Percentiles rank a stretch among this genome's conserved stretches.
phyloP scores from a whole-genome alignment of 139 green algal species.

The Chlamydomonas asymmetrica region DNA sequence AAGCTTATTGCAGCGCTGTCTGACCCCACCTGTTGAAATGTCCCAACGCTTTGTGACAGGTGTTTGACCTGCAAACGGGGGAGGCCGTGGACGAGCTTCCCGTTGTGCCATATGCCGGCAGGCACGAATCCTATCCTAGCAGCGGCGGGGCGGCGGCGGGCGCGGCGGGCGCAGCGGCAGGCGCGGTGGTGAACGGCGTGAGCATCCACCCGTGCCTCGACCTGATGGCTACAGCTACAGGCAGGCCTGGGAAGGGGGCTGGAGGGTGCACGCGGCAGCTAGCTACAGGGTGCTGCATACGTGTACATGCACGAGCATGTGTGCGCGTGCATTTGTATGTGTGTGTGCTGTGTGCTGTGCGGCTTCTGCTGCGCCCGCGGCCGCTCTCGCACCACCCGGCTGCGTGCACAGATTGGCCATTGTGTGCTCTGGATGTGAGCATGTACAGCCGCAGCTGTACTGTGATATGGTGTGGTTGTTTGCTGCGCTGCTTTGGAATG shows the following conservation, averaged over 20 bases:
- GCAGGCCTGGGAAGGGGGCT: too few relatives aligned
- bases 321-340: not conserved
- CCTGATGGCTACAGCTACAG: slow-evolving; percentile 74
- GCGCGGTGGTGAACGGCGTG: slow-evolving; percentile 83
- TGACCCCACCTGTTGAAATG: too few relatives aligned
- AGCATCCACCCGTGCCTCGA: slow-evolving; percentile 75
- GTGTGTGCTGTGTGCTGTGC: not conserved
- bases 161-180: too few relatives aligned
- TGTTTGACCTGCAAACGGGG: slow-evolving; percentile 79
- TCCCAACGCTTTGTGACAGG: too few relatives aligned
- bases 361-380: not conserved
- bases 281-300: not conserved
- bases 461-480: not conserved
- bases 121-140: too few relatives aligned
- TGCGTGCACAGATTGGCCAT: not conserved
- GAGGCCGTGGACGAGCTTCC: slow-evolving; percentile 37
- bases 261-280: too few relatives aligned
- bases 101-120: too few relatives aligned
- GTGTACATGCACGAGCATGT: not conserved
- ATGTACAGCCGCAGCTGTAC: not conserved
- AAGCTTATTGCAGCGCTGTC: not conserved
- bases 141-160: too few relatives aligned
- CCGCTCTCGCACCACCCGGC: not conserved
- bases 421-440: not conserved
- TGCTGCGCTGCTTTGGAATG: not conserved